phyloP scores from a whole-genome alignment of 345 rosid species.

The Lepidium aucheri region DNA sequence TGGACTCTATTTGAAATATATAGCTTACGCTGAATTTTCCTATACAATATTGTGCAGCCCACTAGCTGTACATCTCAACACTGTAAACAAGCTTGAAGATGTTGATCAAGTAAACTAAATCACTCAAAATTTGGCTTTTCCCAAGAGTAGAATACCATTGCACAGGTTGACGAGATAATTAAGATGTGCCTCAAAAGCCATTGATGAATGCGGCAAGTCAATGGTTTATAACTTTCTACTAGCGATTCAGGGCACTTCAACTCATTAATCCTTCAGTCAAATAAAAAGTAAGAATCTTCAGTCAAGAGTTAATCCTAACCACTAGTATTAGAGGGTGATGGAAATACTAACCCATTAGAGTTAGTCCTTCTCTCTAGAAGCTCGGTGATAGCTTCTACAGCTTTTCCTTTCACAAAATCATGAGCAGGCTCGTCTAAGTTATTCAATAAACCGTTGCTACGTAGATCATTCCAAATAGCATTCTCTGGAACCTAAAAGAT shows the following conservation, averaged over 20 bases:
- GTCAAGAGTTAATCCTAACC: not conserved
- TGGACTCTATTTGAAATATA: slow-evolving; percentile 50
- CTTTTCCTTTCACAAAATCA: too few species aligned
- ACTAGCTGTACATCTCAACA: slow-evolving; percentile 60
- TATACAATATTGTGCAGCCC: slow-evolving; percentile 32
- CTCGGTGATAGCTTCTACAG: too few species aligned
- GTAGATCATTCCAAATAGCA: too few species aligned
- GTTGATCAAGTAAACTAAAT: slow-evolving; percentile 32
- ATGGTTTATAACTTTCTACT: slow-evolving; percentile 55
- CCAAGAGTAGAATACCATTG: slow-evolving; percentile 44
- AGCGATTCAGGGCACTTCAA: slow-evolving; percentile 67
- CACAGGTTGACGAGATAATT: slow-evolving; percentile 33
- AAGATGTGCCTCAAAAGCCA: slow-evolving; percentile 49
- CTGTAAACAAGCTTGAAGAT: slow-evolving; percentile 48
- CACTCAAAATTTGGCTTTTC: slow-evolving; percentile 21
- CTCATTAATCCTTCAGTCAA: slow-evolving; percentile 44
- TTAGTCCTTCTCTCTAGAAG: slow-evolving; percentile 42
- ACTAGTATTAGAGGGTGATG: not conserved
- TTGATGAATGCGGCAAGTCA: slow-evolving; percentile 46
- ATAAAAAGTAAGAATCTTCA: not conserved
- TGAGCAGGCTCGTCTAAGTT: too few species aligned
- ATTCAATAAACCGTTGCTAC: too few species aligned
- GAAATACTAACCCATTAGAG: slow-evolving; percentile 49
- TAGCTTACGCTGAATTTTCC: slow-evolving; percentile 38
- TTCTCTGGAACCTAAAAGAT: too few species aligned